A percentile compares a stretch with the other conserved stretches of the same genome.
Evolutionary conservation across 257 asterid species (phyloP).

Genomic region (Capsicum chinense): DNA sequence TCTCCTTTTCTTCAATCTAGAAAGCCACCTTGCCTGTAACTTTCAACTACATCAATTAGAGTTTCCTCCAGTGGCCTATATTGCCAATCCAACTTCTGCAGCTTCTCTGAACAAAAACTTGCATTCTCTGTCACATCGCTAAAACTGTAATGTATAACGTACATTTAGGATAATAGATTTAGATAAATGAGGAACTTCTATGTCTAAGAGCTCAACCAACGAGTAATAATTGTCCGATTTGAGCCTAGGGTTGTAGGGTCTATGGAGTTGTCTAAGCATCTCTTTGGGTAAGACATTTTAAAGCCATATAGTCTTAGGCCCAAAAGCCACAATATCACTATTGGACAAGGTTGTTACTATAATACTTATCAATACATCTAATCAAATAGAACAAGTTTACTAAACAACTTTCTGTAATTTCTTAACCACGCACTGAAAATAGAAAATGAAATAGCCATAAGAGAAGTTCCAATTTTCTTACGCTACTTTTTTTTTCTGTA

Average conservation of each 20-base stretch:
- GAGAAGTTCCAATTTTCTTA: not conserved
- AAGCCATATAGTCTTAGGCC: not conserved
- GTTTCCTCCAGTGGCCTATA: constrained; percentile 65
- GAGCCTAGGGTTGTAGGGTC: not conserved
- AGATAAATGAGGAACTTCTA: not conserved
- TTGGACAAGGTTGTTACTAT: not conserved
- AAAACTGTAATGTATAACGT: constrained; percentile 48
- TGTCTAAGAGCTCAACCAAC: not conserved
- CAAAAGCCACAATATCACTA: not conserved
- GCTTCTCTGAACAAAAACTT: constrained; percentile 51
- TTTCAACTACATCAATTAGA: constrained; percentile 64
- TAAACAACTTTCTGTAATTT: not conserved
- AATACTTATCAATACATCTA: not conserved
- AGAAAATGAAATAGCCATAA: not conserved
- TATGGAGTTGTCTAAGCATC: not conserved
- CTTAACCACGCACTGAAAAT: not conserved
- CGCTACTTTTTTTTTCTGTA: not conserved
- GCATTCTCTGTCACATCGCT: constrained; percentile 37
- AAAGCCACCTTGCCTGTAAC: constrained; percentile 57
- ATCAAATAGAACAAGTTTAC: not conserved
- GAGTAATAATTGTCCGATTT: not conserved
- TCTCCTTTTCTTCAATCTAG: constrained; percentile 33
- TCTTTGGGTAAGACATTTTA: not conserved
- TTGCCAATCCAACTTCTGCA: constrained; percentile 72
- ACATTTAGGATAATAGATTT: not conserved